phyloP scores from a whole-genome alignment of 805 yeast species.

The Saturnispora gosingensis region DNA sequence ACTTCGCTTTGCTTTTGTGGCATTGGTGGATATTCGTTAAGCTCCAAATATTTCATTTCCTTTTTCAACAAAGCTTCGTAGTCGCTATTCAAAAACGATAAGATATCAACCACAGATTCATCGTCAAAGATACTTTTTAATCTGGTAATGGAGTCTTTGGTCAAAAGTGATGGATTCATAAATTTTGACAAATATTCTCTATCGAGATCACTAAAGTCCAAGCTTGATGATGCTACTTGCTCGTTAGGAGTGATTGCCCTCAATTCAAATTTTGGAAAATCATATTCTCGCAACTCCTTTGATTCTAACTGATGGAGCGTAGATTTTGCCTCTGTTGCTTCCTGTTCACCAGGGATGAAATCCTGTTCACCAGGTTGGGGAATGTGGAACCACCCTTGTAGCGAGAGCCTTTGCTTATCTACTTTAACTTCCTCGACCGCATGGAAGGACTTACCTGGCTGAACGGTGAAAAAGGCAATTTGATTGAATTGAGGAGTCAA shows the following conservation, averaged over 20 bases:
- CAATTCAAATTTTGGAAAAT: constrained; percentile 58
- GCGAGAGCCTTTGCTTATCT: constrained; percentile 81
- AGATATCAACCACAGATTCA: constrained; percentile 62
- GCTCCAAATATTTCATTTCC: constrained; percentile 46
- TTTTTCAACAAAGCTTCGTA: constrained; percentile 39
- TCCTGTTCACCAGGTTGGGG: constrained; percentile 93
- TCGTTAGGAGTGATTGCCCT: constrained; percentile 18
- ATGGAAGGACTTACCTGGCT: constrained; percentile 94
- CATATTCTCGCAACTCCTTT: constrained; percentile 66
- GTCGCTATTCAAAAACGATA: constrained; percentile 49
- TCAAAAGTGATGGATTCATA: constrained; percentile 46
- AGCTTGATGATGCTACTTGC: constrained; percentile 12
- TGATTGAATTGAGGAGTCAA: constrained; percentile 93
- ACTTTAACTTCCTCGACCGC: constrained; percentile 96
- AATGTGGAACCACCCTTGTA: constrained; percentile 98
- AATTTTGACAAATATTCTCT: constrained; percentile 40
- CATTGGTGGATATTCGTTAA: constrained; percentile 41
- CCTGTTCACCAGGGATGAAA: constrained; percentile 73
- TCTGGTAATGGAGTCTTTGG: constrained; percentile 28
- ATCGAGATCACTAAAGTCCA: constrained; percentile 33
- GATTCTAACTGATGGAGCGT: constrained; percentile 76
- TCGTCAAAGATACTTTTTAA: constrained; percentile 49
- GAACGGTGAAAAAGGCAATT: constrained; percentile 90
- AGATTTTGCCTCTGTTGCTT: constrained; percentile 59
- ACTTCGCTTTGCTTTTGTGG: constrained; percentile 52